Evolutionary conservation across 345 rosid genomes (phyloP).

Genomic region (Eucalyptus dawsonii): DNA sequence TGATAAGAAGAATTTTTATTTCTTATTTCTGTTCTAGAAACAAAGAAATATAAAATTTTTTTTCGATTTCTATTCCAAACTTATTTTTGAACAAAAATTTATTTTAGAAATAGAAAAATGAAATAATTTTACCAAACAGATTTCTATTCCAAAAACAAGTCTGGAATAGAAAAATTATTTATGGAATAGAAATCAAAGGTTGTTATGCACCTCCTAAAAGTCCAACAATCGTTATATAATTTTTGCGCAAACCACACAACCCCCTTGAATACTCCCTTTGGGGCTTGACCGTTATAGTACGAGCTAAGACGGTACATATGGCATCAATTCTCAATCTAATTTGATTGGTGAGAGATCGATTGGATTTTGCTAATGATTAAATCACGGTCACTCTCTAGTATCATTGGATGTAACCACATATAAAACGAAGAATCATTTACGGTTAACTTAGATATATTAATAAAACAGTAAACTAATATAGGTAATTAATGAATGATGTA

Average conservation of each 20-base stretch:
- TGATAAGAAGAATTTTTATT: no score
- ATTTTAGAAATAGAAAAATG: no score
- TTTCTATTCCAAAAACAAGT: no score
- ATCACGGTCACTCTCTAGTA: neutral
- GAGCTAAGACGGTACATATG: neutral
- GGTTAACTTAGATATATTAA: neutral
- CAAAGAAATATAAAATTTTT: no score
- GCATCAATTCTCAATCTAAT: neutral
- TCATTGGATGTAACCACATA: neutral
- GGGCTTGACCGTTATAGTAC: neutral
- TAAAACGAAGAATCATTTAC: neutral
- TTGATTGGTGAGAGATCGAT: neutral
- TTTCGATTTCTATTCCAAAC: no score
- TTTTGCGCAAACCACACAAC: neutral
- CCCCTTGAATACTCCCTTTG: neutral
- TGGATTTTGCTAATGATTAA: neutral
- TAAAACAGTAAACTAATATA: neutral
- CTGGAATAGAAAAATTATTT: no score
- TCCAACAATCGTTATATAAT: neutral
- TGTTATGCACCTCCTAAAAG: neutral
- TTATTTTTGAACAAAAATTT: fast-evolving
- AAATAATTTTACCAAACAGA: no score
- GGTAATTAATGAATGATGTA: neutral
- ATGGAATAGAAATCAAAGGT: no score
- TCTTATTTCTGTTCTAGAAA: fast-evolving